Evolutionary conservation across 441 rosid genomes (phyloP).

Genomic region (Breynia disticha): DNA sequence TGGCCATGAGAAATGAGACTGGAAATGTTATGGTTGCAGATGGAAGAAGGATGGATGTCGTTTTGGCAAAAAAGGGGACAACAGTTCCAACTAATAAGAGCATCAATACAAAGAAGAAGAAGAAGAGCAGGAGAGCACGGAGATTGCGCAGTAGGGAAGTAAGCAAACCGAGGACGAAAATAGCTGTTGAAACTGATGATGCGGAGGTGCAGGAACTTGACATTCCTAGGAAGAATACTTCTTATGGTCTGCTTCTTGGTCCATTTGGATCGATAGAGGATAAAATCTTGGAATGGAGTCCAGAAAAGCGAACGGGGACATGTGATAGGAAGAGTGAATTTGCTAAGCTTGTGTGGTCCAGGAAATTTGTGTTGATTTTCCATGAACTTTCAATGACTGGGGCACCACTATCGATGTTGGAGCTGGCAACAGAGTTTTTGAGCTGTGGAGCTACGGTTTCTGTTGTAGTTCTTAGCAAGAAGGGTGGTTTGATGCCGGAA

Average conservation of each 20-base stretch:
- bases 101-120: slow-evolving; percentile 37
- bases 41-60: slow-evolving; percentile 35
- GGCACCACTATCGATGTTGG: slow-evolving; percentile 97
- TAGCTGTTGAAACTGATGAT: slow-evolving; percentile 27
- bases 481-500: slow-evolving; percentile 84
- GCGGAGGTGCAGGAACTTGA: slow-evolving; percentile 48
- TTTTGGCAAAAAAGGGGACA: slow-evolving; percentile 43
- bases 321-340: slow-evolving; percentile 88
- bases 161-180: slow-evolving; percentile 30
- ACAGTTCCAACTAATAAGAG: slow-evolving; percentile 26
- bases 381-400: slow-evolving; percentile 99
- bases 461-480: slow-evolving; percentile 86
- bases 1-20: slow-evolving; percentile 30
- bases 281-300: slow-evolving; percentile 76
- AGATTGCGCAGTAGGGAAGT: slow-evolving; percentile 33
- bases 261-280: slow-evolving; percentile 80
- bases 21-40: slow-evolving; percentile 23
- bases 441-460: slow-evolving; percentile 98
- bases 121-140: slow-evolving; percentile 44
- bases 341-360: slow-evolving; percentile 91
- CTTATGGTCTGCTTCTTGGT: slow-evolving; percentile 75
- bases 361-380: slow-evolving; percentile 76
- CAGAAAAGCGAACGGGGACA: slow-evolving; percentile 81
- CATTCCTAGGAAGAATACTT: slow-evolving; percentile 52
- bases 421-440: slow-evolving; percentile 87